These are phyloP conservation scores for Cercospora sp. DNA, from an alignment of 2,329 filamentous ascomycete genomes.

Conservation along the genomic window DNA sequence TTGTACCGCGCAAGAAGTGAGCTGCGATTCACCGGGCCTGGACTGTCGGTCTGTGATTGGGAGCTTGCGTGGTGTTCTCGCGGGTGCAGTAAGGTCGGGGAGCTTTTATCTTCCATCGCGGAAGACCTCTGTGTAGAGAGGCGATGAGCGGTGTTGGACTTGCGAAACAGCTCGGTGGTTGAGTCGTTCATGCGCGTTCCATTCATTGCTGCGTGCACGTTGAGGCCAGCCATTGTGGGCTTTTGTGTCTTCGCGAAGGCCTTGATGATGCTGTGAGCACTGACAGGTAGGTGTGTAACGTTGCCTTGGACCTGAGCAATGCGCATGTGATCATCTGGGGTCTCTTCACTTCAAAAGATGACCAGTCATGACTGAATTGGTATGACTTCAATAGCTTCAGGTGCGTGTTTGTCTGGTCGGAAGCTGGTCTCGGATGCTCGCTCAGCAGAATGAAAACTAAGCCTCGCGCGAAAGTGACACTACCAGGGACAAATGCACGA, in stretches of 20 bases:
- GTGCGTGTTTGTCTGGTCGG: not conserved
- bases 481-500: not conserved
- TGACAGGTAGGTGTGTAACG: not conserved
- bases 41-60: not conserved
- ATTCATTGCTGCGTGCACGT: not conserved
- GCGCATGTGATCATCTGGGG: not conserved
- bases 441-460: not conserved
- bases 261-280: not conserved
- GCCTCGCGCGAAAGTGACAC: not conserved
- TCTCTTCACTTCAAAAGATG: not conserved
- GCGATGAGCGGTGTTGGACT: not conserved
- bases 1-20: not conserved
- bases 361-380: not conserved
- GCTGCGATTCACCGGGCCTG: too few species aligned
- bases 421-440: not conserved
- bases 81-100: not conserved
- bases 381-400: not conserved
- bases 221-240: not conserved
- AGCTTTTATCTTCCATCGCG: not conserved
- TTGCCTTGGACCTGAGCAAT: not conserved
- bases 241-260: not conserved
- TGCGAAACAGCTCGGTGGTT: not conserved
- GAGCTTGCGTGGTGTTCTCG: not conserved
- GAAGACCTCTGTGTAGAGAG: not conserved
- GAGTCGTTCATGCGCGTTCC: not conserved